These are phyloP conservation scores for Pseudogymnoascus verrucosus DNA, from an alignment of 2,329 filamentous ascomycete genomes.

Conservation along the genomic window DNA sequence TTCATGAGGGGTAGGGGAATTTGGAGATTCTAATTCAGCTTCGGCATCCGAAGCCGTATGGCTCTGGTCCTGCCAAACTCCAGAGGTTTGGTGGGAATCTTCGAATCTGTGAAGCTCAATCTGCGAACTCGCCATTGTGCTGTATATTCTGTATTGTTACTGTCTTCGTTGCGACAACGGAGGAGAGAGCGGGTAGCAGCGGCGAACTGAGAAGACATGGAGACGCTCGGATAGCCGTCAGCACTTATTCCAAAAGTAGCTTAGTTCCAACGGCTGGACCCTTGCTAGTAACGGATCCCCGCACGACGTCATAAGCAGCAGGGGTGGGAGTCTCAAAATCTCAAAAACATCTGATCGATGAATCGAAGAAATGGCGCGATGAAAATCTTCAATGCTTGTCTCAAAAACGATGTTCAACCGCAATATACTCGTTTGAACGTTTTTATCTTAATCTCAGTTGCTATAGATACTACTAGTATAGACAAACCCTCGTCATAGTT, in stretches of 20 bases:
- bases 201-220: not conserved
- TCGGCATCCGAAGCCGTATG: not conserved
- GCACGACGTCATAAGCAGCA: slow-evolving; percentile 1
- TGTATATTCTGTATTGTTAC: not conserved
- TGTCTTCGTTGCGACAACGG: slow-evolving; percentile 1
- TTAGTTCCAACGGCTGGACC: not conserved
- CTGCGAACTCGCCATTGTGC: slow-evolving; percentile 1
- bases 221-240: not conserved
- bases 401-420: not conserved
- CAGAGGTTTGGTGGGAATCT: slow-evolving; percentile 1
- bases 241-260: not conserved
- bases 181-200: slow-evolving; percentile 1
- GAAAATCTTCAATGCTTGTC: not conserved
- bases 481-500: not conserved
- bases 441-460: not conserved
- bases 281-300: not conserved
- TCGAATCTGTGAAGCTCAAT: slow-evolving; percentile 4
- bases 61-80: slow-evolving; percentile 1
- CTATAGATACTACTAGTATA: not conserved
- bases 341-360: not conserved
- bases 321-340: not conserved
- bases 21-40: not conserved
- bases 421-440: not conserved
- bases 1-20: not conserved
- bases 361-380: not conserved